These are phyloP conservation scores for Apiospora rasikravindrae DNA, from an alignment of 2,329 filamentous ascomycete genomes.

Conservation along the genomic window DNA sequence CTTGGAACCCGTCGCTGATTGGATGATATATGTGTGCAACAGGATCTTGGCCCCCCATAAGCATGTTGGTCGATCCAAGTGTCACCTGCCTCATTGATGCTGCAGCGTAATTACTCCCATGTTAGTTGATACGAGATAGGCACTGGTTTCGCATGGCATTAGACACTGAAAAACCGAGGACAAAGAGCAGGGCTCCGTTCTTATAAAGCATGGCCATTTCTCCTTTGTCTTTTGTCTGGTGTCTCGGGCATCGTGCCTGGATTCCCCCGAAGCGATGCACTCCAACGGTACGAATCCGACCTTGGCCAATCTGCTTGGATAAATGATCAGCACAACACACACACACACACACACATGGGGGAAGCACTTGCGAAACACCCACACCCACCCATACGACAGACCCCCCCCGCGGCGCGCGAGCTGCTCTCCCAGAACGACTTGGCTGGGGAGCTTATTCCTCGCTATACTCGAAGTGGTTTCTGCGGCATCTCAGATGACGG, in stretches of 20 bases:
- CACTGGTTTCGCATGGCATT: background rate
- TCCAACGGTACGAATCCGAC: background rate
- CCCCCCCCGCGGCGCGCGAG: background rate
- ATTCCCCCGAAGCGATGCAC: background rate
- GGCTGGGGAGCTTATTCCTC: background rate
- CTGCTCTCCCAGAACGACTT: background rate
- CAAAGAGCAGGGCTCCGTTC: background rate
- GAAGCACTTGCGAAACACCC: background rate
- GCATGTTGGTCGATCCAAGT: background rate
- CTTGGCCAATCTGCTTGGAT: background rate
- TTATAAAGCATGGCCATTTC: conserved; percentile 2
- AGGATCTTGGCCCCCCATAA: conserved; percentile 8
- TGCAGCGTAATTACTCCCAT: background rate
- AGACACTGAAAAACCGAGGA: background rate
- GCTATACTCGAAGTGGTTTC: conserved; percentile 11
- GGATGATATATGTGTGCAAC: background rate
- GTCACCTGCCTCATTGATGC: conserved; percentile 11
- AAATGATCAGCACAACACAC: background rate
- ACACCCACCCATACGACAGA: background rate
- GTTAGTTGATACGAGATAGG: background rate
- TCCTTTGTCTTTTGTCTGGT: background rate
- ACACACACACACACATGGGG: background rate
- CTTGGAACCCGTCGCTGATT: background rate
- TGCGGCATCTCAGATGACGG: conserved; percentile 1
- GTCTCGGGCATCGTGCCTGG: background rate